These are phyloP conservation scores for Leucoagaricus sp. DNA, from an alignment of 1,284 basidiomycete species.

Conservation along the genomic window DNA sequence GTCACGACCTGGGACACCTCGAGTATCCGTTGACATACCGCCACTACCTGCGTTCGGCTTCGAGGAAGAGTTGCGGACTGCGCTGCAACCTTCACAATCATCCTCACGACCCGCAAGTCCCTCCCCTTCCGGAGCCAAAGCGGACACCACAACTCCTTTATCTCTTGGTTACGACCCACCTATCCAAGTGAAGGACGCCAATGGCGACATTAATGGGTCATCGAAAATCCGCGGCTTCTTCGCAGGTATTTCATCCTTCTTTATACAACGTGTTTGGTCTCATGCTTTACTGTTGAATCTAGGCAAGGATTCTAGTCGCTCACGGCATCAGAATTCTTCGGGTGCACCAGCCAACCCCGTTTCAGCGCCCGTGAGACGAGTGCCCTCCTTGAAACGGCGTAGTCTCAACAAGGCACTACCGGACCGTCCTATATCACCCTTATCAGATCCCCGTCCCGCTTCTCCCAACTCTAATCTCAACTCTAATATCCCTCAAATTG, in stretches of 20 bases:
- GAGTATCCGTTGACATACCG: constrained; percentile 30
- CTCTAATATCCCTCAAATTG: constrained; percentile 33
- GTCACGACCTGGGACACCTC: constrained; percentile 34
- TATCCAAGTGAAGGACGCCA: background rate
- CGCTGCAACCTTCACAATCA: constrained; percentile 19
- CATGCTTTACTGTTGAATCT: background rate
- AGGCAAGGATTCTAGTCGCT: constrained; percentile 22
- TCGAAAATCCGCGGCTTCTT: constrained; percentile 5
- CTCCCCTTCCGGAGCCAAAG: constrained; percentile 23
- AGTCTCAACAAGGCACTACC: constrained; percentile 19
- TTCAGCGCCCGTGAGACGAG: constrained; percentile 28
- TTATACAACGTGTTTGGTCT: background rate
- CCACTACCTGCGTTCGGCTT: constrained; percentile 25
- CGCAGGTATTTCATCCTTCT: constrained; percentile 2
- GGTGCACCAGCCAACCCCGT: constrained; percentile 17
- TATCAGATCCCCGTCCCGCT: constrained; percentile 13
- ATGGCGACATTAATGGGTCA: background rate
- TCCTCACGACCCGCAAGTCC: constrained; percentile 30
- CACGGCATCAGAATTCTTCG: constrained; percentile 11
- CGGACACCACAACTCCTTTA: constrained; percentile 19
- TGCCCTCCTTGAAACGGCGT: constrained; percentile 27
- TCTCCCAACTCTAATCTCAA: constrained; percentile 18
- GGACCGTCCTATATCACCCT: constrained; percentile 19
- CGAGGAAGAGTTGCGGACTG: constrained; percentile 31
- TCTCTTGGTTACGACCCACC: background rate